These are phyloP conservation scores for Termitomyces sp. DNA, from an alignment of 768 basidiomycete species.

Conservation along the genomic window DNA sequence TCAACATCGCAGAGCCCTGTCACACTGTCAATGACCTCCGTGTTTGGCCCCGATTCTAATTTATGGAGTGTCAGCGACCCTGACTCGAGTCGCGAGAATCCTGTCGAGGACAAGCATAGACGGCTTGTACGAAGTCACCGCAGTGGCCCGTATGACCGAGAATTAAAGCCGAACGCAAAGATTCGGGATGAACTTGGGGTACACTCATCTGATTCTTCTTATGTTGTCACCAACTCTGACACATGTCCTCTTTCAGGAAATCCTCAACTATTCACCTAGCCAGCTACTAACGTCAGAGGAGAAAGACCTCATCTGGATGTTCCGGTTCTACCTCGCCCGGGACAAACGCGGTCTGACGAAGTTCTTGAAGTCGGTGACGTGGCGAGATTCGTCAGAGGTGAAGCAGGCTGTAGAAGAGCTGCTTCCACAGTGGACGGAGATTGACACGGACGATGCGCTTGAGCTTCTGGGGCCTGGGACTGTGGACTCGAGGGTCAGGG, in stretches of 20 bases:
- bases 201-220: conserved; percentile 18
- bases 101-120: conserved; percentile 95
- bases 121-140: conserved; percentile 91
- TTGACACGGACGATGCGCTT: conserved; percentile 94
- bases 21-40: conserved; percentile 37
- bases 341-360: conserved; percentile 95
- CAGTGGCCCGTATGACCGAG: conserved; percentile 90
- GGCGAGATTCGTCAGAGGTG: conserved; percentile 94
- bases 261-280: conserved; percentile 88
- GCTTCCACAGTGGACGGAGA: conserved; percentile 93
- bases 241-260: conserved; percentile 47
- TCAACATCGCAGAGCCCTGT: conserved; percentile 37
- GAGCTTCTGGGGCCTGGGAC: conserved; percentile 90
- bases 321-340: conserved; percentile 92
- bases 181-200: conserved; percentile 91
- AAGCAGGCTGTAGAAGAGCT: conserved; percentile 97
- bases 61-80: conserved; percentile 91
- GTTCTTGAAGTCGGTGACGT: conserved; percentile 95
- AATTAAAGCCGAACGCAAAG: conserved; percentile 95
- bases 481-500: conserved; percentile 86
- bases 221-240: background rate
- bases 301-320: conserved; percentile 97
- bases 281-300: conserved; percentile 83
- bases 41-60: conserved; percentile 58
- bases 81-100: conserved; percentile 87